phyloP scores from a whole-genome alignment of 352 stramenopile species.

The Globisporangium spiculum region DNA sequence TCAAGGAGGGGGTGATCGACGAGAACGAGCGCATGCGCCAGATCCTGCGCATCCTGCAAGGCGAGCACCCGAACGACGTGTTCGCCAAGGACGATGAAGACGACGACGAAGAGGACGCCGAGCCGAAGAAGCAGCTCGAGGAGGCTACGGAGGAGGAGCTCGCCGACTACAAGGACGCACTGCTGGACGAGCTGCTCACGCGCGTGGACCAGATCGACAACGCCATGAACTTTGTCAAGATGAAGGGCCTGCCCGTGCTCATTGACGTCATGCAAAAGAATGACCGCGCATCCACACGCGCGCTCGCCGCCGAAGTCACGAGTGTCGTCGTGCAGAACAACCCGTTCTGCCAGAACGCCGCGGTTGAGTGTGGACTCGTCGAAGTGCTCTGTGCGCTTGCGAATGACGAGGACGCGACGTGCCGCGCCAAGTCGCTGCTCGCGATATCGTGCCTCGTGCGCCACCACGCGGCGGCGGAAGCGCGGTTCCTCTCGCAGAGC shows the following conservation, averaged over 20 bases:
- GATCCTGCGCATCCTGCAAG: constrained; percentile 78
- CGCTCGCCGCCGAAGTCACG: constrained; percentile 71
- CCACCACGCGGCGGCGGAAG: constrained; percentile 58
- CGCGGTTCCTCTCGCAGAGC: constrained; percentile 49
- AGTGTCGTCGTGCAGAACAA: constrained; percentile 88
- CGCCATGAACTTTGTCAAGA: constrained; percentile 87
- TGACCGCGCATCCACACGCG: constrained; percentile 44
- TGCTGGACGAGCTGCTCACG: constrained; percentile 83
- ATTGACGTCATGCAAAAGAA: constrained; percentile 60
- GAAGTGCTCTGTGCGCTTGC: constrained; percentile 66
- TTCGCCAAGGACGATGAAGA: constrained; percentile 49
- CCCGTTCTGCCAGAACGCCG: constrained; percentile 74
- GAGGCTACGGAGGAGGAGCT: constrained; percentile 61
- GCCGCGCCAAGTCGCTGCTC: constrained; percentile 74
- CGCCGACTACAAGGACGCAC: constrained; percentile 70
- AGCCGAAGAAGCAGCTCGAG: constrained; percentile 25
- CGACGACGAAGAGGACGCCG: constrained; percentile 27
- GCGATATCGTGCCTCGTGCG: constrained; percentile 84
- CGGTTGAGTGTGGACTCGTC: constrained; percentile 54
- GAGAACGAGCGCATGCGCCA: constrained; percentile 82
- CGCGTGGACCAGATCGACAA: constrained; percentile 89
- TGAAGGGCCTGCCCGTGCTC: constrained; percentile 62
- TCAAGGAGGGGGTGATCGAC: constrained; percentile 84
- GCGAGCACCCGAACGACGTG: constrained; percentile 69
- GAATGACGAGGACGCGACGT: constrained; percentile 51